phyloP scores from a whole-genome alignment of 106 monocot genomes.

The Allium cepa region DNA sequence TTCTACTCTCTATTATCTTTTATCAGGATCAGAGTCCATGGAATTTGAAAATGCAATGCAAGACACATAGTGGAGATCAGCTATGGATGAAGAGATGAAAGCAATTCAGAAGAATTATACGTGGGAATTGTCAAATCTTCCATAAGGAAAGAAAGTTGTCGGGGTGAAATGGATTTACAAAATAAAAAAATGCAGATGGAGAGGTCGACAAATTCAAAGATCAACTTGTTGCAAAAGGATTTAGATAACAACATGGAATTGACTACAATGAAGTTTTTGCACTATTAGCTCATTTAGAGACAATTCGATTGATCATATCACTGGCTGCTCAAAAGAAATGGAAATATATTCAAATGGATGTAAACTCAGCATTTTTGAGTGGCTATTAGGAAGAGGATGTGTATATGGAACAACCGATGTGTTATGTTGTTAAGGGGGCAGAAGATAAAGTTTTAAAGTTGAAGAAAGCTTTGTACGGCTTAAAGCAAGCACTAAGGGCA shows the following conservation, averaged over 20 bases:
- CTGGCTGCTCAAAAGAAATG: too few species aligned
- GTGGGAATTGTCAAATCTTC: background rate
- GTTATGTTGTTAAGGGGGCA: too few species aligned
- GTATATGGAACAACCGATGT: too few species aligned
- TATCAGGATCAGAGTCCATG: background rate
- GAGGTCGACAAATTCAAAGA: background rate
- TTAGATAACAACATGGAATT: background rate
- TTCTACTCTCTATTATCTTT: background rate
- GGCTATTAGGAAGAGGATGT: too few species aligned
- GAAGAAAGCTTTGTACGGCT: too few species aligned
- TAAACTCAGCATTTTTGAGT: too few species aligned
- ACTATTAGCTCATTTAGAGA: too few species aligned
- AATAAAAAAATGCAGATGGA: background rate
- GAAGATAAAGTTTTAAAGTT: too few species aligned
- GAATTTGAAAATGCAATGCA: background rate
- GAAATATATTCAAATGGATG: too few species aligned
- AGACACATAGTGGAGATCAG: background rate
- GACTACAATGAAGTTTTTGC: background rate
- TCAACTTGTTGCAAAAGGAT: background rate
- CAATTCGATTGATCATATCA: too few species aligned
- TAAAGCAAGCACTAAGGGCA: too few species aligned
- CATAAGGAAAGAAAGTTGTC: background rate
- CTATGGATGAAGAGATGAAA: background rate
- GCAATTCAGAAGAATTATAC: background rate
- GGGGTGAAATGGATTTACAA: background rate